A percentile compares a stretch with the other conserved stretches of the same genome.
Conservation (phyloP, 805 yeast species). For the Saccharomycodes ludwigii region DNA sequence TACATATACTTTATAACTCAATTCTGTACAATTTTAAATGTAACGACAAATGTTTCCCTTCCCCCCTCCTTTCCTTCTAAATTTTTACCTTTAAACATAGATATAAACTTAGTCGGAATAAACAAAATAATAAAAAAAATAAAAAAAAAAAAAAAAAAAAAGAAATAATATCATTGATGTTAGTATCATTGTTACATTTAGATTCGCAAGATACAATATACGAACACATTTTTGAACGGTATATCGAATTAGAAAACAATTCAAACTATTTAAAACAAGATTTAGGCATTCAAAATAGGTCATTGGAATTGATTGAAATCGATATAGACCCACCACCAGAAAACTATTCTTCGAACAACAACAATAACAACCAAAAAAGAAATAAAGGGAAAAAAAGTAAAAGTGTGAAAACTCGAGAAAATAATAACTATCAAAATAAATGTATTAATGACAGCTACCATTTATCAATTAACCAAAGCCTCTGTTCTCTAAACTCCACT, state of each 20-base stretch:
- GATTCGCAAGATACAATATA: constrained; percentile 11
- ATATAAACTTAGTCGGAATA: no score
- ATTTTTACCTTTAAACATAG: no score
- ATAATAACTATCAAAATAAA: neutral
- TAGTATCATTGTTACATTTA: neutral
- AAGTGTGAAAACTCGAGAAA: neutral
- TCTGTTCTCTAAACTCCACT: constrained; percentile 18
- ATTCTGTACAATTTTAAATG: no score
- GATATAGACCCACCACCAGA: constrained; percentile 19
- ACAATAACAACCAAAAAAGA: neutral
- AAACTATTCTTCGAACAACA: neutral
- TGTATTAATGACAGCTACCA: constrained; percentile 9
- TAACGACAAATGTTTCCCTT: no score
- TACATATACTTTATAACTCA: no score
- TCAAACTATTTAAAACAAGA: constrained; percentile 18
- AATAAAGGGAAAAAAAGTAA: constrained; percentile 1
- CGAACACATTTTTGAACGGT: constrained; percentile 23
- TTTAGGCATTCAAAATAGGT: constrained; percentile 18
- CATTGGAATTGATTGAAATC: constrained; percentile 7
- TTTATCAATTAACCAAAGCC: constrained; percentile 17
- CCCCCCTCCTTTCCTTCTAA: no score
- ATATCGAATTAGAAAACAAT: constrained; percentile 14
- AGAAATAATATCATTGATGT: neutral
- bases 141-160: neutral
- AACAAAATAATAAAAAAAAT: neutral